Evolutionary conservation across 1,284 basidiomycete species (phyloP), one percentile per base, ranked within the genome.

Genomic region (Apiotrichum mycotoxinovorans): DNA sequence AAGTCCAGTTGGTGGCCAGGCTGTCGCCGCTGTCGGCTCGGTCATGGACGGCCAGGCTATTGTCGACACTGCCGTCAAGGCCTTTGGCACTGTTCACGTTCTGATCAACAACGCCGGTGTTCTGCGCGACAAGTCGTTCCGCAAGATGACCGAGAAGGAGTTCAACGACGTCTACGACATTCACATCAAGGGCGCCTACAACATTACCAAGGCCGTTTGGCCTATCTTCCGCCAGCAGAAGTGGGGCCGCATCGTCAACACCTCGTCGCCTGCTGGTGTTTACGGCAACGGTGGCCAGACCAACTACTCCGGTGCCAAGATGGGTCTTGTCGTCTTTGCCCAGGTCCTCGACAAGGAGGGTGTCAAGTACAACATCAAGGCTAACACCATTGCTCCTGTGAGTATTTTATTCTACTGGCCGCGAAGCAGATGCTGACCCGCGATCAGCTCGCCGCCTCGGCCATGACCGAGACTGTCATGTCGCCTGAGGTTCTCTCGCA

Each of bases 61-160:
- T 61, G 88, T 98, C 66, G 74, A 78, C 54, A 83, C 91, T 78
- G 94, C 93, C 23, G 77, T 97, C 38, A 86, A 94, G 69, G 84
- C 86, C 33, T 98, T 93, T 76, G 94, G 94, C 1, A 81, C 81
- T 1, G 82, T 96, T 81, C 64, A 90, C 87, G 74, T 84, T 61
- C 83, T 95, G 49, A 87, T 98, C 72, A 98, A 98, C 82, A 99
- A 98, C 79, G 96, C 96, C 48, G 95, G 96, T 51, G 92, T 98
- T 64, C 80, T 98, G 47, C 85, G 93, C 88, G 82, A 83, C 74
- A 82, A 81, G 72, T 75, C 80, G 35, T 91, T 94, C 82, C 91
- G 88, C 80, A 94, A 92, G 78, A 92, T 95, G 88, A 80, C 87
- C 3, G 90, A 93, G 73, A 62, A 78, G 70, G 90, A 94, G 67